phyloP scores from a whole-genome alignment of 495 filamentous ascomycete species.

The Penicillium simplicissimum region DNA sequence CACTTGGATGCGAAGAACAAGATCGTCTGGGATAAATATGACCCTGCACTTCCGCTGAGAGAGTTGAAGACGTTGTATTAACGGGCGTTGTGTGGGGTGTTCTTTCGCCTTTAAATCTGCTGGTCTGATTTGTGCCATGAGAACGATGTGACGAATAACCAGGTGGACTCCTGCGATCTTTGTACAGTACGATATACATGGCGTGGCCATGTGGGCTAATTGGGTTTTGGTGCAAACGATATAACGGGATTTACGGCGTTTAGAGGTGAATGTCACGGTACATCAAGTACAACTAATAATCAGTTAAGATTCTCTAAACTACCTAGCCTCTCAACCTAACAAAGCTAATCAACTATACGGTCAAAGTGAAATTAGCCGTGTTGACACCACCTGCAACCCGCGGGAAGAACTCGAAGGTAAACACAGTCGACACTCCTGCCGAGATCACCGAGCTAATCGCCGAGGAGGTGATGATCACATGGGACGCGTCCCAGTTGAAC shows the following conservation, averaged over 20 bases:
- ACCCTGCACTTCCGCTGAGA: slow-evolving; percentile 42
- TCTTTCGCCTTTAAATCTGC: background rate
- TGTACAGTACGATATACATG: background rate
- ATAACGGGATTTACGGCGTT: background rate
- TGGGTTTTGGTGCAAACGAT: background rate
- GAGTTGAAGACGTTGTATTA: slow-evolving; percentile 43
- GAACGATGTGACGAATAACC: background rate
- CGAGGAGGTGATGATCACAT: slow-evolving; percentile 45
- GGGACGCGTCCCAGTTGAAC: slow-evolving; percentile 49
- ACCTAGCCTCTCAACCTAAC: background rate
- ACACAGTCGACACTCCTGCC: slow-evolving; percentile 44
- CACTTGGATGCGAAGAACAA: slow-evolving; percentile 63
- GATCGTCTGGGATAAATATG: slow-evolving; percentile 57
- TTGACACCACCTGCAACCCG: slow-evolving; percentile 40
- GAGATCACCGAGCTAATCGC: slow-evolving; percentile 49
- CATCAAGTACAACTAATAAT: background rate
- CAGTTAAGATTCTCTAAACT: background rate
- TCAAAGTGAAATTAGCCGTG: slow-evolving; percentile 49
- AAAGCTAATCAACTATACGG: slow-evolving; percentile 26
- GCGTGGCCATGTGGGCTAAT: background rate
- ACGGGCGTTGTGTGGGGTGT: background rate
- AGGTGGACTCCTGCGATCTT: background rate
- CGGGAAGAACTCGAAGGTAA: slow-evolving; percentile 57
- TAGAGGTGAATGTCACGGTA: background rate
- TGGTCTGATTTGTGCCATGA: background rate